These are phyloP conservation scores for Knoxia roxburghii DNA, from an alignment of 257 asterid species.

Conservation along the genomic window DNA sequence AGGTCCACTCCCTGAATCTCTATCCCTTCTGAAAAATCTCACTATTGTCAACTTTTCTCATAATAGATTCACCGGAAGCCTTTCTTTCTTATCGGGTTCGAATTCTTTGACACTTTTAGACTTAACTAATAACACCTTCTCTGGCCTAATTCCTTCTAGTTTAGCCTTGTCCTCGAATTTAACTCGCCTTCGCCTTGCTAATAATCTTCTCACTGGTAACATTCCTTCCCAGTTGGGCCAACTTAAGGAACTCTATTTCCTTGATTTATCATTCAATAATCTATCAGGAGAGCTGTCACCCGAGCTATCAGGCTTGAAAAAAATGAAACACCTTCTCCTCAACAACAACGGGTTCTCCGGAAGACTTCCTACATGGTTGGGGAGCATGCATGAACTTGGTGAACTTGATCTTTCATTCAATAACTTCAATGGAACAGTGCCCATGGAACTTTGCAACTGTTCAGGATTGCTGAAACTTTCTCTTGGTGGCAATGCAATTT, in stretches of 20 bases:
- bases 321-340: constrained; percentile 62
- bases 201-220: constrained; percentile 53
- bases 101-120: constrained; percentile 51
- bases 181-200: constrained; percentile 64
- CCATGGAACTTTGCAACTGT: constrained; percentile 63
- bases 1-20: constrained; percentile 72
- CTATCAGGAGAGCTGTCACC: constrained; percentile 47
- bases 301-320: constrained; percentile 41
- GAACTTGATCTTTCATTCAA: constrained; percentile 78
- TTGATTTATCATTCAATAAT: constrained; percentile 68
- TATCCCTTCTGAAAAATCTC: constrained; percentile 65
- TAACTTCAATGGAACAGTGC: constrained; percentile 55
- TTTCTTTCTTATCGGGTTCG: constrained; percentile 52
- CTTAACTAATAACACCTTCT: constrained; percentile 73
- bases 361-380: constrained; percentile 62
- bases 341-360: constrained; percentile 53
- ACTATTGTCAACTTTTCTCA: constrained; percentile 62
- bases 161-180: constrained; percentile 51
- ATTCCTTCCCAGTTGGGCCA: constrained; percentile 57
- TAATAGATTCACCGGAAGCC: constrained; percentile 56
- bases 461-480: constrained; percentile 59
- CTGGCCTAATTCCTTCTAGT: constrained; percentile 50
- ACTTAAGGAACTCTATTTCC: constrained; percentile 51
- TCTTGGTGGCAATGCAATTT: constrained; percentile 46
- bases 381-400: constrained; percentile 56